Evolutionary conservation across 805 yeast species (phyloP).

Genomic region (Candida manassasensis): DNA sequence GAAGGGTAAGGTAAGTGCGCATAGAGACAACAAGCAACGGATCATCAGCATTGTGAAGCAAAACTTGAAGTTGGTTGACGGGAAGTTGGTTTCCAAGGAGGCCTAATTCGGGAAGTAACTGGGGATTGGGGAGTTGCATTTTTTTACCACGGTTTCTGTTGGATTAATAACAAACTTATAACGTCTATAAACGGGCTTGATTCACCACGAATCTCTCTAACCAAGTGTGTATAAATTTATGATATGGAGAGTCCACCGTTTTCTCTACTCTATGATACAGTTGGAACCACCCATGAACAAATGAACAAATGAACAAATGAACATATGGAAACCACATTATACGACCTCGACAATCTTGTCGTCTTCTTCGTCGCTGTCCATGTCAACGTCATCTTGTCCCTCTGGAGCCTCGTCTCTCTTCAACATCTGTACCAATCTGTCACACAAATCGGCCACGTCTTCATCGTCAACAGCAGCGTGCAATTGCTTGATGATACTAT

Average conservation of each 20-base stretch:
- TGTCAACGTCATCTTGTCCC: conserved; percentile 32
- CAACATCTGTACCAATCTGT: conserved; percentile 80
- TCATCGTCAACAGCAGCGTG: conserved; percentile 52
- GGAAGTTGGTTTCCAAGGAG: conserved; percentile 37
- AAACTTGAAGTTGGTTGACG: conserved; percentile 51
- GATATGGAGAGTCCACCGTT: too few species aligned
- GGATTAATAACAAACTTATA: too few species aligned
- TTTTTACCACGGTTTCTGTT: too few species aligned
- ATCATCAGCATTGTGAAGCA: conserved; percentile 56
- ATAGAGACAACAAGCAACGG: conserved; percentile 58
- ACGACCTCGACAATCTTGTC: conserved; percentile 51
- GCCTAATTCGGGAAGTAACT: too few species aligned
- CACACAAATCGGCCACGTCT: conserved; percentile 63
- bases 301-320: too few species aligned
- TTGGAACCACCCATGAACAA: too few species aligned
- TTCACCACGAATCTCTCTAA: too few species aligned
- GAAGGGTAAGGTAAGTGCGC: conserved; percentile 57
- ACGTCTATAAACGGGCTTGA: too few species aligned
- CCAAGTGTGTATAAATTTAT: too few species aligned
- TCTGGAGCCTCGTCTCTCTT: conserved; percentile 81
- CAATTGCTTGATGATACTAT: conserved; percentile 80
- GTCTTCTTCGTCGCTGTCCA: conserved; percentile 41
- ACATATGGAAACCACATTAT: conserved; percentile 18
- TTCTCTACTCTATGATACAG: too few species aligned
- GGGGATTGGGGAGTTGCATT: too few species aligned